These are phyloP conservation scores for Pythium myriotylum DNA, from an alignment of 352 stramenopile species.

Conservation along the genomic window DNA sequence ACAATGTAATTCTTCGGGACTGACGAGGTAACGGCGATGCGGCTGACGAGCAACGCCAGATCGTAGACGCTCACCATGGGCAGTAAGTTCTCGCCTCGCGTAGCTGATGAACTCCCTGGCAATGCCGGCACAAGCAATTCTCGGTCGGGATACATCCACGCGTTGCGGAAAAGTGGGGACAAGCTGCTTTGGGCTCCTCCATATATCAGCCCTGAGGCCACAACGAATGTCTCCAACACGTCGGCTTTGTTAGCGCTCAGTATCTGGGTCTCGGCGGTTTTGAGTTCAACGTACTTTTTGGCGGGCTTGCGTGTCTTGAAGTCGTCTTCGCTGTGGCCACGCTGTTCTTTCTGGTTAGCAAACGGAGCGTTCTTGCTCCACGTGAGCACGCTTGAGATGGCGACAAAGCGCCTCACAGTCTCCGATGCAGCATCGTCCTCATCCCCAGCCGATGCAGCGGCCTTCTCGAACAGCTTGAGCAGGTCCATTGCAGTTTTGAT, in stretches of 20 bases:
- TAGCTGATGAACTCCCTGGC: conserved; percentile 28
- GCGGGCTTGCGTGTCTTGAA: conserved; percentile 83
- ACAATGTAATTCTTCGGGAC: conserved; percentile 67
- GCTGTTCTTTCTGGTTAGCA: conserved; percentile 39
- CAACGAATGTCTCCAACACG: conserved; percentile 69
- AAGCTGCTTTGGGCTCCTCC: conserved; percentile 73
- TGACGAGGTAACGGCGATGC: conserved; percentile 35
- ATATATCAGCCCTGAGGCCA: conserved; percentile 79
- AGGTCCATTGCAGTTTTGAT: conserved; percentile 61
- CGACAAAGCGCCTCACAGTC: conserved; percentile 69
- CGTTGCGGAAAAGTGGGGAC: conserved; percentile 66
- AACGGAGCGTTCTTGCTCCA: conserved; percentile 74
- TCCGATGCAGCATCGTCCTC: conserved; percentile 32
- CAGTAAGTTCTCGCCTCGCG: conserved; percentile 61
- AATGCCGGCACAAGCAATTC: conserved; percentile 67
- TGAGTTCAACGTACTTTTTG: conserved; percentile 71
- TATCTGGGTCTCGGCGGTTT: conserved; percentile 84
- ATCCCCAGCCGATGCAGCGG: conserved; percentile 28
- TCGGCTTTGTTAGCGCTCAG: conserved; percentile 65
- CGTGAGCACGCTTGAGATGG: conserved; percentile 73
- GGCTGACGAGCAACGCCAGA: conserved; percentile 56
- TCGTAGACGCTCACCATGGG: conserved; percentile 88
- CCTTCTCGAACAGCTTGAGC: conserved; percentile 70
- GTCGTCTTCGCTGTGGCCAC: conserved; percentile 63
- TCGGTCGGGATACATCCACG: conserved; percentile 64